Evolutionary conservation across 176 grass and related monocot species (phyloP), one percentile per base, ranked within the genome.

Genomic region (Oryza longistaminata): DNA sequence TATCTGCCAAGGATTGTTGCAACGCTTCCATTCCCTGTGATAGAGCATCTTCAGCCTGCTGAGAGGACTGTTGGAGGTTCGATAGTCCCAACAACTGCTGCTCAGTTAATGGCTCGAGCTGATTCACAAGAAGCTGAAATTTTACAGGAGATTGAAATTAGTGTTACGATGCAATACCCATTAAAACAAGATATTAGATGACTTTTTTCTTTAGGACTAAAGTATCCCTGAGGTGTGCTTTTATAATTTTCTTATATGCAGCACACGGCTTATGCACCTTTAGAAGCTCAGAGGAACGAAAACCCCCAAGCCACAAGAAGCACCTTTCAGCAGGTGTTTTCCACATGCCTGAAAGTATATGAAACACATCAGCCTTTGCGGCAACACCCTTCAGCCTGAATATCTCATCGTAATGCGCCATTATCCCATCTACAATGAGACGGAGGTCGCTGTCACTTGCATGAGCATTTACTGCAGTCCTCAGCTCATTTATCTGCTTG

Each of bases 321-420:
- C 92, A 97, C 43, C 95, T 92, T 88, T 97, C 95, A 31, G 95
- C 95, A 43, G 92, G 95, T 85, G 95, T 97, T 84, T 97, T 91
- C 95, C 95, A 97, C 95, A 97, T 97, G 86, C 95, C 95, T 79
- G 95, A 97, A 75, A 97, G 89, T 53, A 97, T 93, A 88, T 95
- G 95, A 91, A 97, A 97, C 44, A 95, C 95, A 85, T 97, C 95
- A 52, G 90, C 85, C 88, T 97, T 97, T 16, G 92, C 90, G 11
- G 95, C 95, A 76, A 81, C 55, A 1, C 88, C 85, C 80, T 97
- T 97, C 67, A 94, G 90, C 91, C 68, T 97, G 78, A 97, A 94
- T 80, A 97, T 97, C 34, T 97, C 95, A 25, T 97, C 91, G 84
- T 95, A 97, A 73, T 97, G 95, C 27, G 85, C 61, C 95, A 93